Base-by-base conservation (phyloP, 306 rosid genomes). In the Cajanus cajan region DNA sequence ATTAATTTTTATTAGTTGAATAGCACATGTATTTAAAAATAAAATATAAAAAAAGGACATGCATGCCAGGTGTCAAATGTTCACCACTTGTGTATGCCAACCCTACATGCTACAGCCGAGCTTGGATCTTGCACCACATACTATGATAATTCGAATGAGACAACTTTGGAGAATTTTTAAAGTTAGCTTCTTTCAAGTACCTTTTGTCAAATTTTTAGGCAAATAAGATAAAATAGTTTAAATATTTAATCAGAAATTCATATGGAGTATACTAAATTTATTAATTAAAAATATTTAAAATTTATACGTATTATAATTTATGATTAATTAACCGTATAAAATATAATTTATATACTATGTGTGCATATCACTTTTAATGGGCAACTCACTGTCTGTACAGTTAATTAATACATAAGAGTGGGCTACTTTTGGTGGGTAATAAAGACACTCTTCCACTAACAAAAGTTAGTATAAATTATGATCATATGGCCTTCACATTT, bases 401-500 rank as follows among this genome's bases (percentile, higher is more conserved):
- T 54, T 28, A 2, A 31, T n/a, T 19, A 13, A 21, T 9, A 14
- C 28, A 8, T 33, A 52, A 52, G 47, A 64, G 61, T 11, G 68
- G 48, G 59, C 5, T 40, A 8, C 61, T 50, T 66, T 19, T 66
- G 22, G 21, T 4, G 9, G 7, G 80, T 34, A 13, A 57, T 33
- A 14, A 52, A 31, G 33, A 45, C 44, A 63, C 62, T 14, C 54
- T 51, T 37, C 47, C 74, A 18, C 76, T 54, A 19, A 63, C 43
- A 44, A 4, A 80, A 73, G 58, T 62, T 33, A 7, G 24, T 33
- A 71, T 61, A 64, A 50, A 48, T 61, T 45, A 79, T 71, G 25
- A 8, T 11, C 8, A 21, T 54, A 37, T 14, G 67, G 6, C 80
- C 76, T 31, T 40, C 75, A 43, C 76, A 66, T 80, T 64, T 16